Evolutionary conservation across 176 grass and related monocot species (phyloP).

Genomic region (Puccinellia tenuiflora): DNA sequence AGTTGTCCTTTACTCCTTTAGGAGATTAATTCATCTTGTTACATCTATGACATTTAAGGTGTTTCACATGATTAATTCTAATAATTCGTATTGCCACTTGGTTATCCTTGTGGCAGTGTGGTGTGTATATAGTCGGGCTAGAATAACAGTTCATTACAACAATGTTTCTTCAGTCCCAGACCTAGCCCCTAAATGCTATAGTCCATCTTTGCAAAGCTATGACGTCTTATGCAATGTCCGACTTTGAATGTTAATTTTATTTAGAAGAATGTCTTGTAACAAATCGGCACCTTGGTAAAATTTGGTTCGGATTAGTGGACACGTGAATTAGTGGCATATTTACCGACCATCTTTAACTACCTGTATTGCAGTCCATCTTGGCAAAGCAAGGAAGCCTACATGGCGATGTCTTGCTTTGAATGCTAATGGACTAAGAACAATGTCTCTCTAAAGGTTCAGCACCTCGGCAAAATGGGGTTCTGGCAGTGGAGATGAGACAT

Average conservation of each 20-base stretch:
- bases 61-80: neutral
- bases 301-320: constrained; percentile 10
- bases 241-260: constrained; percentile 39
- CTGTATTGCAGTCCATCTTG: constrained; percentile 49
- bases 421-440: constrained; percentile 59
- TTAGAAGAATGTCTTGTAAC: constrained; percentile 4
- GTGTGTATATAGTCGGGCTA: neutral
- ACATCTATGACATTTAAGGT: neutral
- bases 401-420: constrained; percentile 57
- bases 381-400: constrained; percentile 37
- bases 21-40: neutral
- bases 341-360: neutral
- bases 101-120: neutral
- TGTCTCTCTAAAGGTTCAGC: constrained; percentile 26
- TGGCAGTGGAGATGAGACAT: constrained; percentile 36
- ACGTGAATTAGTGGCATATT: neutral
- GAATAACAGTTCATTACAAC: neutral
- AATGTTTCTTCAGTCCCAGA: neutral
- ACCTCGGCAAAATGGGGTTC: constrained; percentile 9
- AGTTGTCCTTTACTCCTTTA: neutral
- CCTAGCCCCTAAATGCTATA: neutral
- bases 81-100: too few relatives aligned
- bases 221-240: constrained; percentile 19
- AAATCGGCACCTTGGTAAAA: constrained; percentile 1
- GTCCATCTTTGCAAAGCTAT: constrained; percentile 30